Percentiles rank a stretch among this genome's conserved stretches.
These are phyloP conservation scores for Aquanectria penicillioides DNA, from an alignment of 2,329 filamentous ascomycete genomes.

Conservation along the genomic window DNA sequence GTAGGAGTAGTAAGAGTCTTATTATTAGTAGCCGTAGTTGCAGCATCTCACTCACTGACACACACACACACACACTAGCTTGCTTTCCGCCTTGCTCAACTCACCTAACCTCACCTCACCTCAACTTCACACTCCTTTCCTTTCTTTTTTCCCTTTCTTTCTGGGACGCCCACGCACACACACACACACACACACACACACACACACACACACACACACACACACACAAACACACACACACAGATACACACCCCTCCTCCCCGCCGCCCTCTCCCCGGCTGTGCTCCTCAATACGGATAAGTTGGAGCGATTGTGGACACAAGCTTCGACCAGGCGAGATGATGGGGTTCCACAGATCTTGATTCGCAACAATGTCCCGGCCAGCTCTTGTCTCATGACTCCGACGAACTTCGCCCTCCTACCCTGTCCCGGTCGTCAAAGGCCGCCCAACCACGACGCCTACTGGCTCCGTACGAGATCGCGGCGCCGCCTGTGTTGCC, in stretches of 20 bases:
- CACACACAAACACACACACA: not conserved
- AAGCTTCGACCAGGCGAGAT: conserved; percentile 50
- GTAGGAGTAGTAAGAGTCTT: too few species aligned
- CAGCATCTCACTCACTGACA: too few species aligned
- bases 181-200: not conserved
- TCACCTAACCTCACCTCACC: too few species aligned
- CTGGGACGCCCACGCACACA: too few species aligned
- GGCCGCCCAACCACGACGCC: conserved; percentile 36
- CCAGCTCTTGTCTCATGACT: conserved; percentile 37
- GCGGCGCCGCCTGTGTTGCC: conserved; percentile 39
- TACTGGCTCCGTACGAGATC: conserved; percentile 42
- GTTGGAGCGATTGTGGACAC: conserved; percentile 24
- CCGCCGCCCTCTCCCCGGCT: not conserved
- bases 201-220: not conserved
- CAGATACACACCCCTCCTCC: not conserved
- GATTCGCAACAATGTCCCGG: conserved; percentile 48
- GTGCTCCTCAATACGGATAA: too few species aligned
- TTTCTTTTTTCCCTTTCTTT: too few species aligned
- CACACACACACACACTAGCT: too few species aligned
- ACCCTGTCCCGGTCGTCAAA: conserved; percentile 36
- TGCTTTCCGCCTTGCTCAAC: too few species aligned
- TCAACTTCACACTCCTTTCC: too few species aligned
- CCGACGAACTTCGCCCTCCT: conserved; percentile 34
- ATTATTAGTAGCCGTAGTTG: too few species aligned
- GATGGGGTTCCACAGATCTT: conserved; percentile 53